Evolutionary conservation across 2,329 filamentous ascomycete genomes (phyloP).

Genomic region (Penicillium sp.): DNA sequence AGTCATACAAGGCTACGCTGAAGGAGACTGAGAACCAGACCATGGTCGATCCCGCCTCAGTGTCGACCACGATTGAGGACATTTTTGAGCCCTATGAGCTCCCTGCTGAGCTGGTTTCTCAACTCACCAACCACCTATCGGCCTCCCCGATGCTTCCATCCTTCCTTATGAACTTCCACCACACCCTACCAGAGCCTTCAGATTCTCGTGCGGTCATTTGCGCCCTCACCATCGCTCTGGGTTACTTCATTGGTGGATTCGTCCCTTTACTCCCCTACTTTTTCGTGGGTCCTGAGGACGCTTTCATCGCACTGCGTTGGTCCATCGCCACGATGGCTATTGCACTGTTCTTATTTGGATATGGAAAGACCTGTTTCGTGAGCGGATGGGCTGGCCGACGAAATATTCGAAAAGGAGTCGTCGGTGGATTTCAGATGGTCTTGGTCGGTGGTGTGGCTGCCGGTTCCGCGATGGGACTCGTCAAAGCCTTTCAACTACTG

Average conservation of each 20-base stretch:
- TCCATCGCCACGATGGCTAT: constrained; percentile 49
- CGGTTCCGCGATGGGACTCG: constrained; percentile 37
- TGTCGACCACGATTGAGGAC: constrained; percentile 29
- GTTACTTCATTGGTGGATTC: constrained; percentile 41
- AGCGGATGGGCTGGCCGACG: constrained; percentile 31
- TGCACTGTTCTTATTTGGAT: constrained; percentile 48
- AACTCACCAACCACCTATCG: constrained; percentile 33
- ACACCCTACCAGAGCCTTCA: constrained; percentile 35
- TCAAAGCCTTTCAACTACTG: constrained; percentile 34
- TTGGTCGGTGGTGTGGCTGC: constrained; percentile 36
- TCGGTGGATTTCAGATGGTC: constrained; percentile 38
- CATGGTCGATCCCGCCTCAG: constrained; percentile 25
- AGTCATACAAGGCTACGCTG: constrained; percentile 37
- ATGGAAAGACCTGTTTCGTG: constrained; percentile 43
- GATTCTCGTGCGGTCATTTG: constrained; percentile 34
- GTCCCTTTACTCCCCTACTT: constrained; percentile 52
- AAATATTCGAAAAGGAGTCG: constrained; percentile 29
- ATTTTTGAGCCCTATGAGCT: constrained; percentile 38
- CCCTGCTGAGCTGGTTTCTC: constrained; percentile 29
- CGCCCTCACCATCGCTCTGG: constrained; percentile 36
- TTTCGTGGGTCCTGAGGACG: constrained; percentile 66
- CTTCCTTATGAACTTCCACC: constrained; percentile 40
- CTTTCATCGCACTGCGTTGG: constrained; percentile 64
- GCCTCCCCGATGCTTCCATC: constrained; percentile 32
- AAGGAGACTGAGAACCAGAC: constrained; percentile 32